These are phyloP conservation scores for Chlorella sp. DNA, from an alignment of 139 green algal genomes.

Conservation along the genomic window DNA sequence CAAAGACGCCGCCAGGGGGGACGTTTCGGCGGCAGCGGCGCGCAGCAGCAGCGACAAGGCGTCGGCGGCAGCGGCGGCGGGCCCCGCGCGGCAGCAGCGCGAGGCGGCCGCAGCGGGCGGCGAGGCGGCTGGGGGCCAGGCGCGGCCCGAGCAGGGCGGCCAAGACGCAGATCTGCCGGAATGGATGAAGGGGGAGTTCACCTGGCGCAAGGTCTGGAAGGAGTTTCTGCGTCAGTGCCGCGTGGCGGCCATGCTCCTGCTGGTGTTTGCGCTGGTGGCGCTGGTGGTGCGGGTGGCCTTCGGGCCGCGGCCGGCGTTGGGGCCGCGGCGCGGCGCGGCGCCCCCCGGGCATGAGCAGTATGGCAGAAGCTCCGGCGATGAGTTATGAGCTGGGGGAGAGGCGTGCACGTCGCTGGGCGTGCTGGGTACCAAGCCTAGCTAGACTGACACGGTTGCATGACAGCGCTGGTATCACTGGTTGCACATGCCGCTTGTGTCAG, in stretches of 20 bases:
- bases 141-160: not conserved
- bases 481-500: no score
- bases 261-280: no score
- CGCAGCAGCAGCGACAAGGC: not conserved
- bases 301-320: no score
- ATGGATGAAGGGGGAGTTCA: slow-evolving; percentile 22
- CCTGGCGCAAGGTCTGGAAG: not conserved
- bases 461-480: no score
- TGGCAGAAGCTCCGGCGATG: no score
- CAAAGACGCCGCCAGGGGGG: not conserved
- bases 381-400: no score
- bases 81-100: not conserved
- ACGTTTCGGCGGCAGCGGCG: not conserved
- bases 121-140: not conserved
- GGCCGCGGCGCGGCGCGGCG: no score
- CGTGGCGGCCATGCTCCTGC: not conserved
- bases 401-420: no score
- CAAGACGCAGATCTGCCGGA: slow-evolving; percentile 9
- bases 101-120: not conserved
- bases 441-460: no score
- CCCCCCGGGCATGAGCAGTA: no score
- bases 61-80: not conserved
- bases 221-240: not conserved
- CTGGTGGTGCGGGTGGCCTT: no score
- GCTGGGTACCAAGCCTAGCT: no score